Conservation (phyloP, 495 filamentous ascomycete species). For the Neurospora pannonica region DNA sequence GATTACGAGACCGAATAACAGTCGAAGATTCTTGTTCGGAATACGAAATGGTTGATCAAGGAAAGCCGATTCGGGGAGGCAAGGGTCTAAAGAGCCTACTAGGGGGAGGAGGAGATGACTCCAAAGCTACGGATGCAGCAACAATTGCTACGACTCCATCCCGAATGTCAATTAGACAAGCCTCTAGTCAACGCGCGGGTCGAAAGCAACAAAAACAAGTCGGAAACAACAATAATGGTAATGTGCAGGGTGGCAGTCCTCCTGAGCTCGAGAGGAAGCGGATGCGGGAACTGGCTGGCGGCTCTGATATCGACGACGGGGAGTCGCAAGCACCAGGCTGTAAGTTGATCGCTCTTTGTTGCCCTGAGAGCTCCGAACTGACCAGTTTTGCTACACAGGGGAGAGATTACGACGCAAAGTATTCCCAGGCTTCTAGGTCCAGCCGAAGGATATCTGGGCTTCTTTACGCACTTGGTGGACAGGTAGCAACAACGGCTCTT, state of each 20-base stretch:
- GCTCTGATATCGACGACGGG: conserved; percentile 14
- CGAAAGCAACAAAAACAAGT: conserved; percentile 1
- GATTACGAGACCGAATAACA: conserved; percentile 23
- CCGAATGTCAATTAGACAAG: not conserved
- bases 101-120: not conserved
- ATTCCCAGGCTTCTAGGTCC: conserved; percentile 17
- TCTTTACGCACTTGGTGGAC: not conserved
- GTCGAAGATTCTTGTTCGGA: conserved; percentile 7
- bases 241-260: not conserved
- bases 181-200: not conserved
- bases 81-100: conserved; percentile 10
- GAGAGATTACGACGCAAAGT: conserved; percentile 12
- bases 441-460: not conserved
- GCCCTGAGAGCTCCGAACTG: not conserved
- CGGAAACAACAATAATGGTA: not conserved
- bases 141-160: conserved; percentile 3
- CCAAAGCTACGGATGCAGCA: conserved; percentile 2
- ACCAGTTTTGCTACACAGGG: conserved; percentile 4
- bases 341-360: conserved; percentile 6
- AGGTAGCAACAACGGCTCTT: not conserved
- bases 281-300: conserved; percentile 23
- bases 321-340: conserved; percentile 7
- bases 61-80: conserved; percentile 6
- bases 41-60: conserved; percentile 1
- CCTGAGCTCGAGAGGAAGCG: conserved; percentile 12